Evolutionary conservation across 2,329 filamentous ascomycete species (phyloP).

Genomic region (Elsinoe ampelina): DNA sequence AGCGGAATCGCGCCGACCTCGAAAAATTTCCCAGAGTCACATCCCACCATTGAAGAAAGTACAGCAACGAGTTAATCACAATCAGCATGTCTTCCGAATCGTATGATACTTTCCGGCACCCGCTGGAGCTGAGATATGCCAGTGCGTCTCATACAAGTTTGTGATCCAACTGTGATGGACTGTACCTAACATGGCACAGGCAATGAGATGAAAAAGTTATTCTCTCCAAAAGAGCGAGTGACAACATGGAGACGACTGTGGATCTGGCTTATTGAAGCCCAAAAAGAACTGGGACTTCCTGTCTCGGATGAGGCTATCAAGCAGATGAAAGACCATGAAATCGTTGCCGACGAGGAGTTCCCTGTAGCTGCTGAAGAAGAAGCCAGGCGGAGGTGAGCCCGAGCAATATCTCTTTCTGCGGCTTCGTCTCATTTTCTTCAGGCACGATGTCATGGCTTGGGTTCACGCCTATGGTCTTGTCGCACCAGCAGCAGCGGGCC

Average conservation of each 20-base stretch:
- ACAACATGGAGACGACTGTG: slow-evolving; percentile 79
- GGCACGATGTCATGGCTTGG: slow-evolving; percentile 47
- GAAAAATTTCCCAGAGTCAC: not conserved
- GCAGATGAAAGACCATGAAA: slow-evolving; percentile 38
- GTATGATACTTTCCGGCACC: slow-evolving; percentile 19
- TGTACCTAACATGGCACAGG: slow-evolving; percentile 10
- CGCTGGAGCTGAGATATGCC: slow-evolving; percentile 19
- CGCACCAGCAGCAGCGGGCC: slow-evolving; percentile 68
- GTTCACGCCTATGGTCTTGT: slow-evolving; percentile 55
- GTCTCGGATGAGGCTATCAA: slow-evolving; percentile 57
- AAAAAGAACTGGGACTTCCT: slow-evolving; percentile 68
- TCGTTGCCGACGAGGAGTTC: slow-evolving; percentile 41
- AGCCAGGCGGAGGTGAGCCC: slow-evolving; percentile 28
- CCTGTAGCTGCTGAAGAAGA: slow-evolving; percentile 40
- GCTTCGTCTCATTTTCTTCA: slow-evolving; percentile 8
- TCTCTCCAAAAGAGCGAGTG: slow-evolving; percentile 64
- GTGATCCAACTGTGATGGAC: not conserved
- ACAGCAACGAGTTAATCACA: not conserved
- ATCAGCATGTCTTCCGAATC: slow-evolving; percentile 16
- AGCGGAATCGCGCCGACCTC: not conserved
- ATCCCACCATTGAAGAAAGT: not conserved
- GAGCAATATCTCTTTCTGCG: not conserved
- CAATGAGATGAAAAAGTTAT: slow-evolving; percentile 67
- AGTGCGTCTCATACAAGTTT: slow-evolving; percentile 12
- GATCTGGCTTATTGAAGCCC: slow-evolving; percentile 71